Base-by-base conservation (phyloP, 2,329 filamentous ascomycete species). In the Epichloe glyceriae region DNA sequence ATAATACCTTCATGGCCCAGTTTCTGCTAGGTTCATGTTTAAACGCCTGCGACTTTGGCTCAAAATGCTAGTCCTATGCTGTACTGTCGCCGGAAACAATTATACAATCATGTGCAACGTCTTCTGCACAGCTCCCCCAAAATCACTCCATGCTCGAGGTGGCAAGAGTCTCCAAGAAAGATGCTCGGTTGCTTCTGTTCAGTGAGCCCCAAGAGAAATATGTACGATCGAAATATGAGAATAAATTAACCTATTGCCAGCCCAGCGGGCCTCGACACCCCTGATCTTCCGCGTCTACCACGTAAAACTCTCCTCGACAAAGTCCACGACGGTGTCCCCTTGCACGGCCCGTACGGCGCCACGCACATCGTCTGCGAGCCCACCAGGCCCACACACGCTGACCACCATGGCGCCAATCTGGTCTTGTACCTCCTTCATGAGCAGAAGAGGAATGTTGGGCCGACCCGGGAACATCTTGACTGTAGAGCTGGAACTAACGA, bases 401-500 rank as follows among this genome's bases (percentile, higher is more conserved):
- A 97, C 88, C 20, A 81, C 86, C 81, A 96, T 94, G 47, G 90
- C 88, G 8, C 93, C 93, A 50, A 88, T 73, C 64, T 93, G 87
- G 60, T 86, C 80, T 60, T 83, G 77, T 17, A 90, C 84, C 70
- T 96, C 91, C 68, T 86, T 85, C 55, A 82, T 76, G 45, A 97
- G 71, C n/a, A 97, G 70, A 0, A 85, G 80, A 19, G 82, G 76
- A 43, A 95, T 79, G 61, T 95, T 88, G 10, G 91, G 91, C 56
- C 90, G 82, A 2, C 93, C 91, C 1, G 89, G 86, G 65, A 88
- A 88, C 85, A 97, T 93, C 68, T 90, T 87, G 50, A 97, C 89
- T 4, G 85, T 91, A 2, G 78, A 75, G 51, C 82, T 88, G 4
- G 84, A 82, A 46, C 82, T 88, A 58, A 82, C 75, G 49, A 95